Conservation (phyloP, 805 yeast species). For the Candida parachauliodes region DNA sequence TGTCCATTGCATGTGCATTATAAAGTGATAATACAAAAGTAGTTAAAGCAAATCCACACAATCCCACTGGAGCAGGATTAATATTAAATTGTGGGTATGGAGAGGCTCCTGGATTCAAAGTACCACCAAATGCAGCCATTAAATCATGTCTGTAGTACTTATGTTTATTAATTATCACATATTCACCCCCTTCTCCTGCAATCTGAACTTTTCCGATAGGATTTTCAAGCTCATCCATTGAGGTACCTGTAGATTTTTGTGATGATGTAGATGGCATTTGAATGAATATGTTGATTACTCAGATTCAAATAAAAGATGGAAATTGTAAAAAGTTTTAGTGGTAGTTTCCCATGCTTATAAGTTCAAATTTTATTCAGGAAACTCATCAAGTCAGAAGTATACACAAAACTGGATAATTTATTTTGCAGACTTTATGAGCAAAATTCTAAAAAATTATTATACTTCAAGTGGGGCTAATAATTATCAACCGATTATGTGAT, state of each 20-base stretch:
- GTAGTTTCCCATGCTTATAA: background rate
- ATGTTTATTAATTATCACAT: constrained; percentile 25
- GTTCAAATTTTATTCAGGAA: background rate
- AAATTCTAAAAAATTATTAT: background rate
- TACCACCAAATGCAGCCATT: constrained; percentile 37
- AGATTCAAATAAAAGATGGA: background rate
- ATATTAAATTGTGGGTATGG: constrained; percentile 50
- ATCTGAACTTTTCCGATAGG: constrained; percentile 8
- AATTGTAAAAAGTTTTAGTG: too few relatives aligned
- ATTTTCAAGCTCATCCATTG: constrained; percentile 2
- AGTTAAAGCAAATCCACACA: constrained; percentile 59
- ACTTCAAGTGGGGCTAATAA: constrained; percentile 1
- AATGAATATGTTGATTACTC: background rate
- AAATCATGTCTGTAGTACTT: constrained; percentile 31
- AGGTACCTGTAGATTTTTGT: constrained; percentile 7
- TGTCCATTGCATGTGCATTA: constrained; percentile 54
- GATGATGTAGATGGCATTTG: constrained; percentile 9
- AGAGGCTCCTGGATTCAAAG: constrained; percentile 28
- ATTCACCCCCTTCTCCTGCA: constrained; percentile 32
- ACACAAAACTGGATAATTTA: background rate
- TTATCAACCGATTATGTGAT: background rate
- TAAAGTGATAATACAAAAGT: constrained; percentile 57
- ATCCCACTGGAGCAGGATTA: constrained; percentile 65
- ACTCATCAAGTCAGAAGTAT: too few relatives aligned
- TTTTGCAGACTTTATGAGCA: background rate